phyloP scores from a whole-genome alignment of 148 eudicot species.

The Fallopia convolvulus region DNA sequence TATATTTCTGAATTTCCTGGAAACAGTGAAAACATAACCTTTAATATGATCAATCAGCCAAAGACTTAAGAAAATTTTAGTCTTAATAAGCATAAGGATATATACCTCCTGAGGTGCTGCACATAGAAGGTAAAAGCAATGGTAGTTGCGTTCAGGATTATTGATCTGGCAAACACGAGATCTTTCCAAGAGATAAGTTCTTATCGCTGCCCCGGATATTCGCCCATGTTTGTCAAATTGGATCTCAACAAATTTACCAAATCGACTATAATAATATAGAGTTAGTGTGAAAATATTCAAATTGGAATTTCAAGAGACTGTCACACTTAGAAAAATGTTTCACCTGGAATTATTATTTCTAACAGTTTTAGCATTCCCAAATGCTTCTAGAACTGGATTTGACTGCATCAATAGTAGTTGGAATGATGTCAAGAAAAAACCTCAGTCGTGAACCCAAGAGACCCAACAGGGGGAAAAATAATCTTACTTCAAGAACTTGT shows the following conservation, averaged over 20 bases:
- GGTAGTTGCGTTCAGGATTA: slow-evolving; percentile 97
- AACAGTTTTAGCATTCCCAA: slow-evolving; percentile 98
- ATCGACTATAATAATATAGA: slow-evolving; percentile 60
- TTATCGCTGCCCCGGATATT: slow-evolving; percentile 99
- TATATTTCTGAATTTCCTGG: slow-evolving; percentile 79
- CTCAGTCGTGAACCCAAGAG: neutral
- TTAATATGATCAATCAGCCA: neutral
- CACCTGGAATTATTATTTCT: slow-evolving; percentile 99
- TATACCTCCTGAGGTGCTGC: slow-evolving; percentile 96
- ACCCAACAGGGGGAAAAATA: neutral
- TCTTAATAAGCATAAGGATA: neutral
- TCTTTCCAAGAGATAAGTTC: slow-evolving; percentile 94
- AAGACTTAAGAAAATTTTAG: neutral
- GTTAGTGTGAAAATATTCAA: neutral
- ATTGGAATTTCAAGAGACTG: neutral
- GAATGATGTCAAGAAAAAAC: neutral
- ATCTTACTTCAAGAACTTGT: slow-evolving; percentile 93
- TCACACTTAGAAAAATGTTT: slow-evolving; percentile 16
- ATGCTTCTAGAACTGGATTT: slow-evolving; percentile 99
- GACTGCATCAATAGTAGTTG: slow-evolving; percentile 55
- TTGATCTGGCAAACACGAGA: slow-evolving; percentile 93
- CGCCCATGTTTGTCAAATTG: slow-evolving; percentile 98
- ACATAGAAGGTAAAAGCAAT: slow-evolving; percentile 97
- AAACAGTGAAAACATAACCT: slow-evolving; percentile 14
- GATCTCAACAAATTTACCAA: slow-evolving; percentile 98